Percentiles rank a stretch among this genome's conserved stretches.
Evolutionary conservation across 176 grass and related monocot genomes (phyloP).

Genomic region (Guadua angustifolia): DNA sequence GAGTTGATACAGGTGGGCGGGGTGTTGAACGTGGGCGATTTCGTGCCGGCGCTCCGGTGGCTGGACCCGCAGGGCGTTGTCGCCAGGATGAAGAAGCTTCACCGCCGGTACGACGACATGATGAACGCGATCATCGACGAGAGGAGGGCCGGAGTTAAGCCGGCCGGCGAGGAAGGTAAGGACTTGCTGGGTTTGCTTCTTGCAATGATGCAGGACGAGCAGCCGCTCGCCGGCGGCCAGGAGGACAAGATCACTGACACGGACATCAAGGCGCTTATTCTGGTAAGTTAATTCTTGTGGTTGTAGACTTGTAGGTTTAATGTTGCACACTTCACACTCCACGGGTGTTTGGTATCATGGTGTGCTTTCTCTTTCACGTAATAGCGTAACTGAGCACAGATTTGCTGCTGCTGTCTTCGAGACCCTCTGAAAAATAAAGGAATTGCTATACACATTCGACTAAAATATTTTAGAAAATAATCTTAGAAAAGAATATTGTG

Average conservation of each 20-base stretch:
- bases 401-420: no score
- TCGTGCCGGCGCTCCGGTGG: conserved; percentile 59
- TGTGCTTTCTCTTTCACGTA: not conserved
- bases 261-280: conserved; percentile 66
- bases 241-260: conserved; percentile 50
- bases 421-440: no score
- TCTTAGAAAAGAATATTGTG: no score
- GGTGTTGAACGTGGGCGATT: conserved; percentile 68
- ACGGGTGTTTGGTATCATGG: no score
- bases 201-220: conserved; percentile 40
- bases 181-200: conserved; percentile 56
- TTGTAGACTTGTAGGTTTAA: not conserved
- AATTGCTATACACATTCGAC: no score
- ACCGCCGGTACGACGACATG: conserved; percentile 64
- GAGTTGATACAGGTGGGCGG: conserved; percentile 63
- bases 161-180: not conserved
- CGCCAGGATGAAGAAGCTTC: conserved; percentile 62
- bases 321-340: no score
- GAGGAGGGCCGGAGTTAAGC: conserved; percentile 30
- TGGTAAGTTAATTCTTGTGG: conserved; percentile 49
- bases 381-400: no score
- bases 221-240: conserved; percentile 10
- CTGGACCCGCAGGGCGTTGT: conserved; percentile 64
- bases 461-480: no score
- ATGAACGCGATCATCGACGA: conserved; percentile 61